Conservation (phyloP, 2,329 filamentous ascomycete species). For the Penicillium olsonii region DNA sequence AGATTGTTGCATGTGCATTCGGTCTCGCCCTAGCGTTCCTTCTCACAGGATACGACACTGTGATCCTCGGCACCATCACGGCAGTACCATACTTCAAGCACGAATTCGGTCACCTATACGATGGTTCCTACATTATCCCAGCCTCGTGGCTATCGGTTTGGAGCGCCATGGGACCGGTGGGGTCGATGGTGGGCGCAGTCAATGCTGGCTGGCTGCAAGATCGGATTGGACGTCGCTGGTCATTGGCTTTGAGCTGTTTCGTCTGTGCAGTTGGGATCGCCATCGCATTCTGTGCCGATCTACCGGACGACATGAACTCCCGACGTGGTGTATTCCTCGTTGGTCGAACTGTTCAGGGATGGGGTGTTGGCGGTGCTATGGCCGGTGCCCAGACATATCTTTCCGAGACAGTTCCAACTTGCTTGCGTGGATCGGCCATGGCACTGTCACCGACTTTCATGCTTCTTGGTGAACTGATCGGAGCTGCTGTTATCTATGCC, state of each 20-base stretch:
- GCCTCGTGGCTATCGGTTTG: constrained; percentile 50
- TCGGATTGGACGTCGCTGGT: constrained; percentile 40
- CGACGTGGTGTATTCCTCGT: constrained; percentile 46
- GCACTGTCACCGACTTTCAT: constrained; percentile 54
- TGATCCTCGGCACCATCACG: constrained; percentile 26
- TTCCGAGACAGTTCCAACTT: constrained; percentile 52
- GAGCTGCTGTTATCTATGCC: constrained; percentile 45
- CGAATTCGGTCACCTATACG: constrained; percentile 37
- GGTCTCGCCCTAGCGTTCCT: constrained; percentile 16
- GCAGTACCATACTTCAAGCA: constrained; percentile 26
- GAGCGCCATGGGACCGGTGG: constrained; percentile 44
- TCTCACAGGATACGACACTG: constrained; percentile 27
- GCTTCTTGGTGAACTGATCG: constrained; percentile 52
- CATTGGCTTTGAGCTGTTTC: constrained; percentile 39
- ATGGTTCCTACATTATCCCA: constrained; percentile 41
- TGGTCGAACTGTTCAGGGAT: constrained; percentile 50
- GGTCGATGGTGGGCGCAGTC: constrained; percentile 41
- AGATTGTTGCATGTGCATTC: constrained; percentile 14
- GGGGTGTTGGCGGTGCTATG: constrained; percentile 49
- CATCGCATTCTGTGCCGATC: constrained; percentile 37
- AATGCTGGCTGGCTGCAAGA: constrained; percentile 46
- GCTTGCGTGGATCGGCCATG: constrained; percentile 50
- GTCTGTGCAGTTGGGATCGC: constrained; percentile 43
- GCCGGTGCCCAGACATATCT: constrained; percentile 51
- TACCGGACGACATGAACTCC: constrained; percentile 25